Base-by-base conservation (phyloP, 2,329 filamentous ascomycete genomes). In the Thelonectria discophora region DNA sequence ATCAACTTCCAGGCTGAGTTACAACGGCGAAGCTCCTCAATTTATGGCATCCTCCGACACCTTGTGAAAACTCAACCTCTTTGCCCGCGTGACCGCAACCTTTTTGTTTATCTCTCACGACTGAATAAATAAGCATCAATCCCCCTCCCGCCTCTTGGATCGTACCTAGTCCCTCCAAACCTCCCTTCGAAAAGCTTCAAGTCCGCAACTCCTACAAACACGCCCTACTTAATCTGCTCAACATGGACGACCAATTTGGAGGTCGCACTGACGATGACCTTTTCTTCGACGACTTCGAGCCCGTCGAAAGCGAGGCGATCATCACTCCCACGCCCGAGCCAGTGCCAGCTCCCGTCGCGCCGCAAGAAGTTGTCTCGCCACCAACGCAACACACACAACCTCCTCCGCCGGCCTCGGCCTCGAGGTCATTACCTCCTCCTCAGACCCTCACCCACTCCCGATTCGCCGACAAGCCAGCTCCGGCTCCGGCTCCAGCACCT, bases 221-320 rank as follows among this genome's bases (percentile, higher is more conserved):
- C 11, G 15, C 15, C 34, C 15, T 34, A 34, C 53, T 45, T 10
- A 5, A 13, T 24, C 43, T 50, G 51, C 58, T 52, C 58, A 58
- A 43, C 64, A 87, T 87, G 85, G 85, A 87, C 20, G 85, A 88
- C 65, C 85, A 88, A 69, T 88, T 87, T 66, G 81, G 82, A 61
- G 85, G 85, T 49, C 80, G 86, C 18, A 88, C 86, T 47, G 86
- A 88, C 69, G 86, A 88, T 67, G 86, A 87, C 70, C 80, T 88
- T 61, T 88, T 88, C 71, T 82, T 83, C 62, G 86, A 88, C 66
- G 86, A 88, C 69, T 86, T 88, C 60, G 86, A 88, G 72, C 85
- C 84, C 8, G 80, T 86, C 52, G 74, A 79, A 42, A 74, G 74
- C 65, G 72, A 76, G 47, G 60, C 74, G 5, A 66, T 77, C 20